Percentiles rank a stretch among this genome's conserved stretches.
Conservation (phyloP, 2,329 filamentous ascomycete genomes). For the Beauveria sp. region DNA sequence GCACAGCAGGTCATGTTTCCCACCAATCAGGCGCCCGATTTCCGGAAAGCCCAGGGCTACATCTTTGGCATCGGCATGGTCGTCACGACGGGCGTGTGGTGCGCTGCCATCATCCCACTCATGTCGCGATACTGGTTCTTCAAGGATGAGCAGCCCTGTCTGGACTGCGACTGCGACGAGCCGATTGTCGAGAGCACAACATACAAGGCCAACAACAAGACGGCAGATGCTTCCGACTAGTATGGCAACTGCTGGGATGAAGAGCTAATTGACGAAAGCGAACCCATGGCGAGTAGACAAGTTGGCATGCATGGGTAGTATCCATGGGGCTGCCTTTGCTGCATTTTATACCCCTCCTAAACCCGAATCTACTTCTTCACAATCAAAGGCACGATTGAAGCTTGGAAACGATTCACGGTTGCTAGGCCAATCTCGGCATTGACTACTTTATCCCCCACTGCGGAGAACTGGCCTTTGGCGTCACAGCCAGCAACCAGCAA, state of each 20-base stretch:
- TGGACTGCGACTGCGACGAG: constrained; percentile 1
- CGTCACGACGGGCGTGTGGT: constrained; percentile 8
- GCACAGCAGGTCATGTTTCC: constrained; percentile 12
- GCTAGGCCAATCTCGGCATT: neutral
- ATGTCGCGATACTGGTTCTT: constrained; percentile 6
- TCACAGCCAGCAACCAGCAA: too few species aligned
- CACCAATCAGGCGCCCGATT: constrained; percentile 4
- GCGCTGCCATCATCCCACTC: constrained; percentile 5
- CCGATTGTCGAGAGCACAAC: neutral
- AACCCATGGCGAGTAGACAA: neutral
- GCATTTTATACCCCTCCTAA: neutral
- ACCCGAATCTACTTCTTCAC: neutral
- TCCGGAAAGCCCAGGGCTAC: constrained; percentile 5
- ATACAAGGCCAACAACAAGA: neutral
- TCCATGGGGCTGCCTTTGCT: neutral
- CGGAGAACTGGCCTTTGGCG: neutral
- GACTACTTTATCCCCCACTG: neutral
- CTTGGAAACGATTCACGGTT: neutral
- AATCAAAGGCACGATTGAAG: neutral
- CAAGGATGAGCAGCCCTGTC: neutral
- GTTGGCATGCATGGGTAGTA: neutral
- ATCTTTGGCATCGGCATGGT: constrained; percentile 9
- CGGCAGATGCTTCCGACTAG: neutral
- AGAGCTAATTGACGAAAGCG: neutral
- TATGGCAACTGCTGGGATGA: too few species aligned